Evolutionary conservation across 1,284 basidiomycete genomes (phyloP).

Genomic region (Bjerkandera adusta): DNA sequence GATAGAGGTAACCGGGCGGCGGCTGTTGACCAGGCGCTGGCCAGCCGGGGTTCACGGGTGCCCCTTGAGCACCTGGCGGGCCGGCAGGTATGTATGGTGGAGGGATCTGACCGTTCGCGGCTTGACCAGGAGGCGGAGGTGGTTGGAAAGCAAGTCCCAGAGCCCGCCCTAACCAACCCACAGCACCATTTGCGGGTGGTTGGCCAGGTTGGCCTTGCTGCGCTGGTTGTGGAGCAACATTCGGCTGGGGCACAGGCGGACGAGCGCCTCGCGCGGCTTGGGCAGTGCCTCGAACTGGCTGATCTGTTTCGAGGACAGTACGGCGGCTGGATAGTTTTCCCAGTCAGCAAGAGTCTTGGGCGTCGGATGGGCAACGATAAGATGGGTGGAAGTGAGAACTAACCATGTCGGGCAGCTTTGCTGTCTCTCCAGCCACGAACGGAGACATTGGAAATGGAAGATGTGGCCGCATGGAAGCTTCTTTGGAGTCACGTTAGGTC

Average conservation of each 20-base stretch:
- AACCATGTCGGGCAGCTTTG: conserved; percentile 96
- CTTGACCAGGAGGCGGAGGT: conserved; percentile 20
- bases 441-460: conserved; percentile 97
- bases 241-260: conserved; percentile 32
- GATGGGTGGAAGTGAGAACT: conserved; percentile 26
- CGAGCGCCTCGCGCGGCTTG: conserved; percentile 32
- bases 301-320: conserved; percentile 70
- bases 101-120: conserved; percentile 16
- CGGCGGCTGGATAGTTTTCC: conserved; percentile 64
- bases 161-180: conserved; percentile 48
- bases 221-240: conserved; percentile 18
- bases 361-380: conserved; percentile 3
- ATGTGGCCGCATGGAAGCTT: conserved; percentile 96
- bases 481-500: conserved; percentile 94
- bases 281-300: conserved; percentile 27
- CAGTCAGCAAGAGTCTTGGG: conserved; percentile 8
- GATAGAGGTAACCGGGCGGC: conserved; percentile 20
- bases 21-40: conserved; percentile 20
- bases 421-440: conserved; percentile 97
- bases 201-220: conserved; percentile 17
- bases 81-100: conserved; percentile 11
- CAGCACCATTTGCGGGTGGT: conserved; percentile 16
- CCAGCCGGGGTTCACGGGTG: conserved; percentile 19
- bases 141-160: conserved; percentile 39
- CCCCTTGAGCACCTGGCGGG: conserved; percentile 16